Base-by-base conservation (phyloP, 164 flowering plant species). In the Sedum album region DNA sequence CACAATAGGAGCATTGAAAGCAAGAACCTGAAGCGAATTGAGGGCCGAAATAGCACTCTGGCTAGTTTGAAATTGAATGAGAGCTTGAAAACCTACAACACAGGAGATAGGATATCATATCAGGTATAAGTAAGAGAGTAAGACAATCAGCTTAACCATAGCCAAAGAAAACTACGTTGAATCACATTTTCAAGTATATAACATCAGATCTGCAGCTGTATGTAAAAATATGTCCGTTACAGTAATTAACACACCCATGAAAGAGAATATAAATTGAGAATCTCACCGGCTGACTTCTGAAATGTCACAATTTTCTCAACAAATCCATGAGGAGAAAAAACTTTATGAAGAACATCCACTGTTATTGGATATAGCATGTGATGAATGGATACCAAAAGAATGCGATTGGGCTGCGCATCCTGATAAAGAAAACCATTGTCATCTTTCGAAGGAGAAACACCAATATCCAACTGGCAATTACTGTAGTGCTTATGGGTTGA, bases 211-310 rank as follows among this genome's bases (percentile, higher is more conserved):
- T 55, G 28, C 17, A 55, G 31, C 17, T 26, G 15, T 6, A 28
- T 26, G 31, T 11, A 55, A 55, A 55, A 17, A 28, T 9, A 55
- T 55, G 31, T 55, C n/a, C 17, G 18, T 10, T 55, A 9, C 13
- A 9, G 31, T 25, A 2, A 9, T 55, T 26, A 26, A 55, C 30
- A 23, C 30, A 21, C 60, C 15, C 61, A 5, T 9, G 0, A 55
- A 28, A 55, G 1, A 25, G 31, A 51, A 51, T 21, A 11, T 10
- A 2, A 23, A n/a, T 51, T 7, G 31, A 55, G 84, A 83, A 81
- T 87, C 96, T 94, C 91, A 94, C 99, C 99, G 76, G 99, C 99
- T 66, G 97, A 88, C 88, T 94, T 94, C 90, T 91, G 99, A 82
- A 94, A 94, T 0, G 99, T 94, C 81, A 94, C 99, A 72, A 94